These are phyloP conservation scores for Alliaria petiolata DNA, from an alignment of 345 rosid genomes.

Conservation along the genomic window DNA sequence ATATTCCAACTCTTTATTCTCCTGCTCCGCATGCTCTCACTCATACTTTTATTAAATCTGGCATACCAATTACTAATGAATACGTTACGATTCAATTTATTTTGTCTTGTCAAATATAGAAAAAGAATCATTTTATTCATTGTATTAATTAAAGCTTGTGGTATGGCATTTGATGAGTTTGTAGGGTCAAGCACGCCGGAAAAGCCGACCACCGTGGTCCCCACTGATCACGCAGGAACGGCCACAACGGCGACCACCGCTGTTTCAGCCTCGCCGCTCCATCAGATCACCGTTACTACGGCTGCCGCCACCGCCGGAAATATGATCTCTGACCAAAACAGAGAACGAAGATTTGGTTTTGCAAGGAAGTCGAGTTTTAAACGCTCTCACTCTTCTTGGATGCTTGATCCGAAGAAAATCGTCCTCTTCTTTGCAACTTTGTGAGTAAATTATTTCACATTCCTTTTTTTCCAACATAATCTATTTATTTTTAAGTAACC, in stretches of 20 bases:
- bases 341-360: constrained; percentile 42
- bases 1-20: constrained; percentile 8
- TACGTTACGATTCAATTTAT: constrained; percentile 23
- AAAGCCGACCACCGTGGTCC: constrained; percentile 37
- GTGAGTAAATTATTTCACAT: constrained; percentile 40
- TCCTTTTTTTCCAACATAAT: neutral
- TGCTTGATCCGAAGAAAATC: constrained; percentile 78
- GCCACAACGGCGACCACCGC: constrained; percentile 2
- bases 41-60: constrained; percentile 1
- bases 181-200: constrained; percentile 59
- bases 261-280: constrained; percentile 31
- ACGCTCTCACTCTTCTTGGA: constrained; percentile 56
- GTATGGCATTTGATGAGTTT: constrained; percentile 18
- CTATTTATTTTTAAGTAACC: neutral
- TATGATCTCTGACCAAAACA: constrained; percentile 20
- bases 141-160: neutral
- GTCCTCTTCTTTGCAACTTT: constrained; percentile 84
- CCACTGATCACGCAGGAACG: constrained; percentile 35
- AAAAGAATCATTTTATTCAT: neutral
- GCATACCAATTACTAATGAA: neutral
- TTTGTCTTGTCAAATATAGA: constrained; percentile 17
- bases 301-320: constrained; percentile 34
- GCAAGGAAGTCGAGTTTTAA: constrained; percentile 65
- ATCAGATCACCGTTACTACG: constrained; percentile 72
- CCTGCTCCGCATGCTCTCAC: constrained; percentile 18